These are phyloP conservation scores for Hirsutella thompsonii DNA, from an alignment of 2,329 filamentous ascomycete species.

Conservation along the genomic window DNA sequence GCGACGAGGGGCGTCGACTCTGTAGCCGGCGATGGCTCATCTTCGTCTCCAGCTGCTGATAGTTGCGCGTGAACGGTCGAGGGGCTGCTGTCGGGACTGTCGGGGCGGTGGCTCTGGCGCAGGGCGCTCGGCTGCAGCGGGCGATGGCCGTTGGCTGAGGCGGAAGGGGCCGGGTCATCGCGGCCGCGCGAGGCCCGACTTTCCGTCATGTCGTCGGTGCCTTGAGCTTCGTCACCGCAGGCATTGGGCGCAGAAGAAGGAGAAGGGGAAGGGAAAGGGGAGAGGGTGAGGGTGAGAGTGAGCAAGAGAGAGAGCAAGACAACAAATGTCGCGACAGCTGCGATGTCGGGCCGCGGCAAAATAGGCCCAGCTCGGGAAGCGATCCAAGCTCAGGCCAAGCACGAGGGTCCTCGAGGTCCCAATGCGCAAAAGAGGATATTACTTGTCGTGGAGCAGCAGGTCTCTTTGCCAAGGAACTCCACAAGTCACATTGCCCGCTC, in stretches of 20 bases:
- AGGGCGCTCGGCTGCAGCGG: slow-evolving; percentile 32
- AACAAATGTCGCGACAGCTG: too few species aligned
- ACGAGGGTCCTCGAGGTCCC: too few species aligned
- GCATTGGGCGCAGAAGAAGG: neutral
- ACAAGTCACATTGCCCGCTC: slow-evolving; percentile 1
- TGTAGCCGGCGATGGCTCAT: slow-evolving; percentile 11
- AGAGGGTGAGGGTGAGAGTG: neutral
- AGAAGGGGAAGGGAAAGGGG: neutral
- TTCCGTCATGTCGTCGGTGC: slow-evolving; percentile 10
- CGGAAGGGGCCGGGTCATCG: slow-evolving; percentile 14
- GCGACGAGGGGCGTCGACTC: slow-evolving; percentile 31
- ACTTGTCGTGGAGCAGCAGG: too few species aligned
- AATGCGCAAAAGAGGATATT: too few species aligned
- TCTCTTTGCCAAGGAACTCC: neutral
- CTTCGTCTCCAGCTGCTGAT: too few species aligned
- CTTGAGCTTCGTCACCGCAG: neutral
- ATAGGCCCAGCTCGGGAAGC: too few species aligned
- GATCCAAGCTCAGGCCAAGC: too few species aligned
- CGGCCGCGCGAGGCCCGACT: slow-evolving; percentile 14
- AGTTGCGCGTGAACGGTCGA: neutral
- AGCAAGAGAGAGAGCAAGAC: too few species aligned
- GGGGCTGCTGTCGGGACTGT: slow-evolving; percentile 8
- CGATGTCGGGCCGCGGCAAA: too few species aligned
- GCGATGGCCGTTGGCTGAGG: slow-evolving; percentile 18
- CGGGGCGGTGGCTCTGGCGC: slow-evolving; percentile 26